These are phyloP conservation scores for Tetrahymena thermophila DNA, from an alignment of 73 alveolate species.

Conservation along the genomic window DNA sequence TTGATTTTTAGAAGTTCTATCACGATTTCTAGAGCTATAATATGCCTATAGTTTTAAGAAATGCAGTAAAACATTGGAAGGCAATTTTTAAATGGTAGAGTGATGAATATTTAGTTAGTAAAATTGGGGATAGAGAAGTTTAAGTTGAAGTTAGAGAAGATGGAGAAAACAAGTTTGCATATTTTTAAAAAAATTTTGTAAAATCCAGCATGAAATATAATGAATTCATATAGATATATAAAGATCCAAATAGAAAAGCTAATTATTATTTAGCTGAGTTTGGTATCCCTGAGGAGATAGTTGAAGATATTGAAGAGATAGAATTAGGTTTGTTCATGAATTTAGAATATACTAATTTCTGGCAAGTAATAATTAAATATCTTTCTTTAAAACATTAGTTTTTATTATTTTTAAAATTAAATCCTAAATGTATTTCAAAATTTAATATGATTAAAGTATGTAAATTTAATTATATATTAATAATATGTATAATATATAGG, in stretches of 20 bases:
- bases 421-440: not conserved
- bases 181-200: conserved; percentile 39
- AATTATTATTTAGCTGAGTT: conserved; percentile 32
- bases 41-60: conserved; percentile 21
- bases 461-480: not conserved
- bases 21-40: not conserved
- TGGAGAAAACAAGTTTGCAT: conserved; percentile 44
- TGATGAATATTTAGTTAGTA: conserved; percentile 20
- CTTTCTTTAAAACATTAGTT: not conserved
- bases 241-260: not conserved
- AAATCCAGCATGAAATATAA: conserved; percentile 21
- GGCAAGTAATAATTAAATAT: not conserved
- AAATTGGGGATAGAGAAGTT: conserved; percentile 32
- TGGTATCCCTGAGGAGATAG: conserved; percentile 8
- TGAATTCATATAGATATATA: conserved; percentile 22
- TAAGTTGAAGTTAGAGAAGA: conserved; percentile 44
- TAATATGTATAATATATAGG: conserved; percentile 2
- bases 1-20: not conserved
- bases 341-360: not conserved
- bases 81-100: conserved; percentile 40
- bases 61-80: conserved; percentile 35
- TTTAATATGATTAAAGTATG: not conserved
- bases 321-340: not conserved
- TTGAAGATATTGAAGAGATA: not conserved
- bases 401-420: not conserved